Base-by-base conservation (phyloP, 768 basidiomycete genomes). In the Mycena floridula region DNA sequence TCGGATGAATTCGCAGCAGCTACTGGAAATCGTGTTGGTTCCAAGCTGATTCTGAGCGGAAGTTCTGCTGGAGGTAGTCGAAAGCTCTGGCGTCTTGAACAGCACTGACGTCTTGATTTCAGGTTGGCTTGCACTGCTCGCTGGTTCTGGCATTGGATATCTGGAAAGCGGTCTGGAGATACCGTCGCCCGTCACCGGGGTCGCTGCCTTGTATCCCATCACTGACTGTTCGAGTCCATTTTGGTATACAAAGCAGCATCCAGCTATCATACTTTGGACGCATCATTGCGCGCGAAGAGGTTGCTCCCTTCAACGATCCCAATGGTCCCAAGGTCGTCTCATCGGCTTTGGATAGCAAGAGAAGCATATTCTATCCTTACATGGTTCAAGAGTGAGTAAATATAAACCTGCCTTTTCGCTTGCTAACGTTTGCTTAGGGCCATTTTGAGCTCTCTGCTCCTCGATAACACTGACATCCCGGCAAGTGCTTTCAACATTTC, bases 41-140 rank as follows among this genome's bases (percentile, higher is more conserved):
- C 59, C 25, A 59, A 58, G 25, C 44, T 69, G 11, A 50, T 68
- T 24, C 26, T 67, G 15, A 65, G 62, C 45, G 68, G 68, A 5
- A 65, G 65, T 40, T 68, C 66, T 2, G 68, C 68, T 1, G 68
- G 68, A 2, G 68, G 68, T 0, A n/a, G n/a, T n/a, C n/a, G n/a
- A n/a, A n/a, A n/a, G n/a, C n/a, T n/a, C n/a, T n/a, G n/a, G n/a
- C n/a, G n/a, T n/a, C n/a, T n/a, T n/a, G n/a, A n/a, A n/a, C n/a
- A n/a, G n/a, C n/a, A n/a, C n/a, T n/a, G n/a, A n/a, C n/a, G n/a
- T n/a, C n/a, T n/a, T n/a, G n/a, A n/a, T n/a, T n/a, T n/a, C n/a
- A n/a, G n/a, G n/a, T n/a, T 69, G 64, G 64, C 57, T 69, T 5
- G 50, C 63, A 11, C 52, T 69, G 1, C 54, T 69, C 4, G 44